Percentiles rank a stretch among this genome's conserved stretches.
Conservation (phyloP, 2,329 filamentous ascomycete species). For the Ceratocystis huliohia region DNA sequence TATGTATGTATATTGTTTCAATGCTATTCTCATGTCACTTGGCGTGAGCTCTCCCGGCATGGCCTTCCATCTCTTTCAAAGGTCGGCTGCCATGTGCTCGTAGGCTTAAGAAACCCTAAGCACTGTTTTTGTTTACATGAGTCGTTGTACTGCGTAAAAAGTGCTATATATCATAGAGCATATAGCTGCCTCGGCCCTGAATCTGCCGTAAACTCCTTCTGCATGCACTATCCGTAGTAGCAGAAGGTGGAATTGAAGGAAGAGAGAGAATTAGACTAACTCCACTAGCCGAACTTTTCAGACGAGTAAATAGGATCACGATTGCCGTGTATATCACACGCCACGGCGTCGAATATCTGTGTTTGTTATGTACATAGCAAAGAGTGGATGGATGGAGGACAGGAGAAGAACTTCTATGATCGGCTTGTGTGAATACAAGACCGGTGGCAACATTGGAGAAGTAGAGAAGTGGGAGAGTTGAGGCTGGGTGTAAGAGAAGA, state of each 20-base stretch:
- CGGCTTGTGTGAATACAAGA: neutral
- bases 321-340: neutral
- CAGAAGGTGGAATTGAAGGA: neutral
- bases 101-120: too few species aligned
- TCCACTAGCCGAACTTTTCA: neutral
- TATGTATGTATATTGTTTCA: too few species aligned
- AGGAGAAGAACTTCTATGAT: neutral
- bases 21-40: too few species aligned
- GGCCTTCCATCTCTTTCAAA: too few species aligned
- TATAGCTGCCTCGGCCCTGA: neutral
- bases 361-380: neutral
- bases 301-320: neutral
- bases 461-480: neutral
- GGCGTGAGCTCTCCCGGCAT: too few species aligned
- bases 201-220: neutral
- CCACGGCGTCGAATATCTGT: neutral
- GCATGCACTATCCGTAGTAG: neutral
- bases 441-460: neutral
- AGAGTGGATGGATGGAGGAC: neutral
- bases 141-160: neutral
- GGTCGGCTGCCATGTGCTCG: too few species aligned
- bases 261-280: neutral
- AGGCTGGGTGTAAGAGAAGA: neutral
- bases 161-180: neutral
- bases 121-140: neutral